These are phyloP conservation scores for Spatholobus suberectus DNA, from an alignment of 306 rosid genomes.

Conservation along the genomic window DNA sequence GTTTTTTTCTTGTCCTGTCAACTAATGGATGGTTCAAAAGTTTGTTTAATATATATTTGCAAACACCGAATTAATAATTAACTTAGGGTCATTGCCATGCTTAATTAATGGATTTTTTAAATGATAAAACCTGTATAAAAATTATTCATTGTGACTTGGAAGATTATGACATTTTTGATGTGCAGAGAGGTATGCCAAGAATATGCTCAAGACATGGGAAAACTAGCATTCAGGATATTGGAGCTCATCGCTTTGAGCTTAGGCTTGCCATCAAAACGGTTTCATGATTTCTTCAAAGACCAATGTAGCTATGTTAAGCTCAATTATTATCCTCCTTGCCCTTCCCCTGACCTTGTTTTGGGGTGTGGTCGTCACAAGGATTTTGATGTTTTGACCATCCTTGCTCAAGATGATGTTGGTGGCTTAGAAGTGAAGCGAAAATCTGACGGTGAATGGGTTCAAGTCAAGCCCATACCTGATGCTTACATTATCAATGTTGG, in stretches of 20 bases:
- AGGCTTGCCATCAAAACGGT: constrained; percentile 31
- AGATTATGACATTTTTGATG: background rate
- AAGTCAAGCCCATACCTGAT: constrained; percentile 55
- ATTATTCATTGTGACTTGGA: too few relatives aligned
- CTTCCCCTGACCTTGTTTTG: constrained; percentile 17
- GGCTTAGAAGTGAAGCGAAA: constrained; percentile 62
- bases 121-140: too few relatives aligned
- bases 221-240: constrained; percentile 31
- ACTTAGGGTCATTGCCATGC: too few relatives aligned
- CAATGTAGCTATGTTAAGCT: constrained; percentile 26
- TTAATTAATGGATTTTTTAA: too few relatives aligned
- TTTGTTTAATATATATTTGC: too few relatives aligned
- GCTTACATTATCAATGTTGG: constrained; percentile 61
- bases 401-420: constrained; percentile 45
- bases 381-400: constrained; percentile 34
- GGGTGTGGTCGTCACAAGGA: constrained; percentile 49
- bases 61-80: too few relatives aligned
- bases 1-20: too few relatives aligned
- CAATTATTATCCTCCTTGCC: constrained; percentile 44
- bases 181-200: constrained; percentile 3
- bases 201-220: constrained; percentile 31
- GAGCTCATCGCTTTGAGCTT: constrained; percentile 40
- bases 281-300: constrained; percentile 20
- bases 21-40: too few relatives aligned
- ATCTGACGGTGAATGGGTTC: constrained; percentile 66